These are phyloP conservation scores for Candida michaelii DNA, from an alignment of 805 yeast genomes.

Conservation along the genomic window DNA sequence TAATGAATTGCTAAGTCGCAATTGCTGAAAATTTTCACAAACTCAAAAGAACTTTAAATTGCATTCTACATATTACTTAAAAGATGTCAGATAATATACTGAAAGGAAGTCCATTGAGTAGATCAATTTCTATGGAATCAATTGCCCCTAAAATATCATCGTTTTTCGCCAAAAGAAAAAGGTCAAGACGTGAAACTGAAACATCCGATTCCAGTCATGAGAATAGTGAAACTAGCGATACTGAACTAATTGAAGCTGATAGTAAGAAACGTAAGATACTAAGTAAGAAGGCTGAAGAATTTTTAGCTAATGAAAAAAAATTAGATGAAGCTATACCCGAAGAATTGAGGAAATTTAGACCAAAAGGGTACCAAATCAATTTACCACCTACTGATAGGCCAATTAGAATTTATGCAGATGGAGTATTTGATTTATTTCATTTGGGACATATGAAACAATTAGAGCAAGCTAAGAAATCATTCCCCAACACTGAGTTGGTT, in stretches of 20 bases:
- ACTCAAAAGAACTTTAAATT: background rate
- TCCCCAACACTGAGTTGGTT: constrained; percentile 79
- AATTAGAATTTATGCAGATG: constrained; percentile 95
- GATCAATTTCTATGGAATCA: constrained; percentile 41
- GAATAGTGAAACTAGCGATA: constrained; percentile 18
- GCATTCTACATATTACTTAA: too few relatives aligned
- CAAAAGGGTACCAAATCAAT: constrained; percentile 74
- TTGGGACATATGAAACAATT: constrained; percentile 97
- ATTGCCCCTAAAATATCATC: constrained; percentile 38
- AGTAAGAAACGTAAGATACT: constrained; percentile 25
- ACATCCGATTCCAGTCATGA: constrained; percentile 15
- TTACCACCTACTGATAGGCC: constrained; percentile 85
- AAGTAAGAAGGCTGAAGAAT: constrained; percentile 28
- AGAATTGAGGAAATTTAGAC: constrained; percentile 73
- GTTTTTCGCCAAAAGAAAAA: constrained; percentile 28
- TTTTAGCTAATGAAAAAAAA: constrained; percentile 52
- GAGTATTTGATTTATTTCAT: constrained; percentile 95
- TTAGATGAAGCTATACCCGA: constrained; percentile 67
- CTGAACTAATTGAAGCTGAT: constrained; percentile 8
- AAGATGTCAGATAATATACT: background rate
- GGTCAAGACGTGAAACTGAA: constrained; percentile 15
- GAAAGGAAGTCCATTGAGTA: constrained; percentile 20
- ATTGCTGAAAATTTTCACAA: constrained; percentile 5
- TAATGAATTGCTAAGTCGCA: constrained; percentile 9
- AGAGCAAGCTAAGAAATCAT: constrained; percentile 93